Percentiles rank a stretch among this genome's conserved stretches.
Conservation (phyloP, 1,139 yeast species). For the Diutina ranongensis region DNA sequence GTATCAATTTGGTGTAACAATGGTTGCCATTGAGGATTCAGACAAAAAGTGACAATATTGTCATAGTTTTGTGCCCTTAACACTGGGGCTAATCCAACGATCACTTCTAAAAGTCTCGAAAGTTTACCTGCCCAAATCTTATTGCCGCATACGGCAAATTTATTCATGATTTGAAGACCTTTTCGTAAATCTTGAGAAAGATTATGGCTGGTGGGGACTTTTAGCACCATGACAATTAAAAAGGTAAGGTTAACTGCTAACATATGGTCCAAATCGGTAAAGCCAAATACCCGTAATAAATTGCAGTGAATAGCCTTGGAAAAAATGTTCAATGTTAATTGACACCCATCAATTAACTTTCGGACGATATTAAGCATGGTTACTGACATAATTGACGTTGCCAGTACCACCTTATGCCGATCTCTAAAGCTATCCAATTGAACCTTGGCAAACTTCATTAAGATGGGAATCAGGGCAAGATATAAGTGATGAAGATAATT, state of each 20-base stretch:
- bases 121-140: not conserved
- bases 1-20: not conserved
- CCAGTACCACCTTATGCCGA: not conserved
- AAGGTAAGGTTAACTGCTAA: not conserved
- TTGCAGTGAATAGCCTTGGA: not conserved
- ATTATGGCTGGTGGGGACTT: not conserved
- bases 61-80: not conserved
- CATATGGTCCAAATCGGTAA: conserved; percentile 1
- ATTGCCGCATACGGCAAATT: not conserved
- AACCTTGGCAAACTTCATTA: conserved; percentile 1
- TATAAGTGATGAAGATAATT: conserved; percentile 1
- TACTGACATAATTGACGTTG: not conserved
- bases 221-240: not conserved
- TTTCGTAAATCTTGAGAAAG: not conserved
- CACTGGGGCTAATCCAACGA: not conserved
- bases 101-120: not conserved
- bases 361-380: not conserved
- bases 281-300: not conserved
- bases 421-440: not conserved
- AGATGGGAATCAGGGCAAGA: conserved; percentile 2
- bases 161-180: not conserved
- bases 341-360: not conserved
- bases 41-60: not conserved
- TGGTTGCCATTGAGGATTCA: not conserved
- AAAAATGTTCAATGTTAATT: not conserved